Evolutionary conservation across 495 filamentous ascomycete species (phyloP).

Genomic region (Aspergillus cavernicola): DNA sequence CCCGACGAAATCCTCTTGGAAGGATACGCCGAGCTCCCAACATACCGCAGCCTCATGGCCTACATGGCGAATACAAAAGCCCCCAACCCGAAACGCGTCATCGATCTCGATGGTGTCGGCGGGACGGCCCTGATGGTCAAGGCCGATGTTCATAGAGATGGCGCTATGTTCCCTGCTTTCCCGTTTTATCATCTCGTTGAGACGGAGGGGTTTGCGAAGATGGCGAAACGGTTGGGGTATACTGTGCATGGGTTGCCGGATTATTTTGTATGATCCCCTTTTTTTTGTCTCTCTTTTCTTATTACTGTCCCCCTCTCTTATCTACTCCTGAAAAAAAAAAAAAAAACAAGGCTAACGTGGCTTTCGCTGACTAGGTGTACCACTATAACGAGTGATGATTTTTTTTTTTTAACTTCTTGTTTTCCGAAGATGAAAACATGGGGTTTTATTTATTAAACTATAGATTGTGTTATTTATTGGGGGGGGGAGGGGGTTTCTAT

Average conservation of each 20-base stretch:
- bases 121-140: slow-evolving; percentile 93
- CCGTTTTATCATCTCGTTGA: slow-evolving; percentile 95
- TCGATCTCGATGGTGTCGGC: slow-evolving; percentile 86
- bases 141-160: slow-evolving; percentile 94
- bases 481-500: too few species aligned
- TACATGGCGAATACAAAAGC: slow-evolving; percentile 59
- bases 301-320: too few species aligned
- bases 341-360: not conserved
- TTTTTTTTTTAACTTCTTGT: slow-evolving; percentile 6
- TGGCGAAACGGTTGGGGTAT: slow-evolving; percentile 87
- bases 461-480: too few species aligned
- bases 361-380: slow-evolving; percentile 59
- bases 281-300: not conserved
- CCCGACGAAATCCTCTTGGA: slow-evolving; percentile 90
- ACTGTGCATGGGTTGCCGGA: slow-evolving; percentile 81
- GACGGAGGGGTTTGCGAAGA: slow-evolving; percentile 97
- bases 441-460: not conserved
- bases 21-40: slow-evolving; percentile 88
- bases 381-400: slow-evolving; percentile 77
- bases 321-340: slow-evolving; percentile 3
- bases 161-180: slow-evolving; percentile 97
- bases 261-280: slow-evolving; percentile 71
- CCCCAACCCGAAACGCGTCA: slow-evolving; percentile 55
- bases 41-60: slow-evolving; percentile 90
- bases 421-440: not conserved